Conservation (phyloP, 192 early-diverging fungal genomes). For the Coemansia sp. region DNA sequence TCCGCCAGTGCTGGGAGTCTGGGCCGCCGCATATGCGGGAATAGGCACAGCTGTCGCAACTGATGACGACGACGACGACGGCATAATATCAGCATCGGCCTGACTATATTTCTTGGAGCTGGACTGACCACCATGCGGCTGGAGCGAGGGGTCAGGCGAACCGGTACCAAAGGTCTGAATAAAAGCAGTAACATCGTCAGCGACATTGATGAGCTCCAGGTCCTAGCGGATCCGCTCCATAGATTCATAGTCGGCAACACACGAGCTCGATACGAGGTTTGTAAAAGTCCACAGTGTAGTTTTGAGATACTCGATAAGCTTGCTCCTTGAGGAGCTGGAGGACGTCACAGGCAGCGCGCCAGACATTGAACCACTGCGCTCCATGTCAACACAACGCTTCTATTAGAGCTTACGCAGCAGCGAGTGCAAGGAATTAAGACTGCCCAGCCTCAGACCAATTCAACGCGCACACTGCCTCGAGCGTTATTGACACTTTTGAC, state of each 20-base stretch:
- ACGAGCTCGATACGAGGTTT: constrained; percentile 71
- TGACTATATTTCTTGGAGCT: too few relatives aligned
- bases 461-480: too few relatives aligned
- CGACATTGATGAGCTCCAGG: constrained; percentile 65
- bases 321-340: constrained; percentile 66
- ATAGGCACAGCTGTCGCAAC: not conserved
- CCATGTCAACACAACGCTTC: too few relatives aligned
- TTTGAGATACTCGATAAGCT: constrained; percentile 70
- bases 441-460: too few relatives aligned
- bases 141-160: constrained; percentile 28
- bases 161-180: constrained; percentile 69
- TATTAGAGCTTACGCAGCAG: too few relatives aligned
- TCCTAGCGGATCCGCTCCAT: constrained; percentile 71
- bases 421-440: too few relatives aligned
- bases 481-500: too few relatives aligned
- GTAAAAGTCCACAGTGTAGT: constrained; percentile 69
- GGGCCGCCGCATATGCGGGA: not conserved
- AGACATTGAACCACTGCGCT: too few relatives aligned
- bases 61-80: not conserved
- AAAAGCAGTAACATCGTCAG: constrained; percentile 65
- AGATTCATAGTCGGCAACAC: constrained; percentile 74
- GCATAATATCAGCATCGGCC: too few relatives aligned
- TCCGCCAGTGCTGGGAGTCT: constrained; percentile 3
- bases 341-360: not conserved
- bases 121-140: not conserved